Percentiles rank a stretch among this genome's conserved stretches.
These are phyloP conservation scores for Botryotinia calthae DNA, from an alignment of 2,329 filamentous ascomycete species.

Conservation along the genomic window DNA sequence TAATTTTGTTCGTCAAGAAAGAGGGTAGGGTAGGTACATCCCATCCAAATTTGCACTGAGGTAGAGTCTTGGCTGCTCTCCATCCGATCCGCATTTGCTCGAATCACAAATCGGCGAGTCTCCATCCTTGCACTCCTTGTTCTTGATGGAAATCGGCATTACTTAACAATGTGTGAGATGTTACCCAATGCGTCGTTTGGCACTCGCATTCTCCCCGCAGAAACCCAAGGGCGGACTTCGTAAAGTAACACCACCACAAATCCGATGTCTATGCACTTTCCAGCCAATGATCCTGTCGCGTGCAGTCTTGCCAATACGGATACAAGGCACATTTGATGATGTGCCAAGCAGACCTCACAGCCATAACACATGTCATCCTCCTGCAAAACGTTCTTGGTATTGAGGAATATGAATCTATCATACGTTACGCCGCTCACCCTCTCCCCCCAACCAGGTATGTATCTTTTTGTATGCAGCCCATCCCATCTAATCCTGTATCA, in stretches of 20 bases:
- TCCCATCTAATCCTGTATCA: neutral
- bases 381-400: neutral
- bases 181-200: neutral
- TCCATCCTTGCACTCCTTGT: constrained; percentile 6
- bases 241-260: neutral
- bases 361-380: neutral
- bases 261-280: neutral
- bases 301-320: constrained; percentile 10
- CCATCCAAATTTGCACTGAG: neutral
- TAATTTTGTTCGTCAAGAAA: neutral
- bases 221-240: neutral
- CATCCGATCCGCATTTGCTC: neutral
- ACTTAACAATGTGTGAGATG: neutral
- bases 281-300: neutral
- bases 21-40: neutral
- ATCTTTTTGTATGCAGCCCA: neutral
- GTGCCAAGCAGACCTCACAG: neutral
- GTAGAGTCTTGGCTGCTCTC: neutral
- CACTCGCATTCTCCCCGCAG: neutral
- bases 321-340: constrained; percentile 9
- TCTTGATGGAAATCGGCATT: neutral
- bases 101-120: neutral
- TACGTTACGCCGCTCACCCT: neutral
- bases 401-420: neutral
- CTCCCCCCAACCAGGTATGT: neutral